These are phyloP conservation scores for Neurospora sp. DNA, from an alignment of 495 filamentous ascomycete genomes.

Conservation along the genomic window DNA sequence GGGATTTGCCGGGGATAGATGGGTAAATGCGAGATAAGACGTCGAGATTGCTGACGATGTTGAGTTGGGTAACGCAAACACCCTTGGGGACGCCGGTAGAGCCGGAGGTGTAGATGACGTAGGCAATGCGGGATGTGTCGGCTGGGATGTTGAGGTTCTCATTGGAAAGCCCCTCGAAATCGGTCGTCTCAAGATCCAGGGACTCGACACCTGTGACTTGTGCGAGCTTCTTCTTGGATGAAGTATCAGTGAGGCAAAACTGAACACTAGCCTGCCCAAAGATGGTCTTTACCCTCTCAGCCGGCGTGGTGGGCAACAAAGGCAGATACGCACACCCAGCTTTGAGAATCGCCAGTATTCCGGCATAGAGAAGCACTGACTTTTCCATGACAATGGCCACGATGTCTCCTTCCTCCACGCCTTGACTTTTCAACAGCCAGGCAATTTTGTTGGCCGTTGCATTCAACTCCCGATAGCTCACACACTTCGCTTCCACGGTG, in stretches of 20 bases:
- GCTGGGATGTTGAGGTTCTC: slow-evolving; percentile 23
- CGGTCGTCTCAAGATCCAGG: slow-evolving; percentile 24
- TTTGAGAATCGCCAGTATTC: slow-evolving; percentile 63
- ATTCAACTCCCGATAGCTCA: slow-evolving; percentile 58
- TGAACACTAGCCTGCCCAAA: slow-evolving; percentile 40
- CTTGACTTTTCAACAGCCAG: slow-evolving; percentile 37
- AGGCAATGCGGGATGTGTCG: slow-evolving; percentile 33
- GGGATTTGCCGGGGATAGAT: slow-evolving; percentile 22
- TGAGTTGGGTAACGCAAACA: slow-evolving; percentile 56
- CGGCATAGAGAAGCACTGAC: slow-evolving; percentile 53
- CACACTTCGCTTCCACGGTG: slow-evolving; percentile 16
- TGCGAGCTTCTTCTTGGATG: slow-evolving; percentile 4
- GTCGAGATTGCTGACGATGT: slow-evolving; percentile 58
- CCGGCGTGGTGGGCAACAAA: slow-evolving; percentile 53
- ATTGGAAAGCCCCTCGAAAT: slow-evolving; percentile 11
- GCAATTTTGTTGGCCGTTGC: slow-evolving; percentile 54
- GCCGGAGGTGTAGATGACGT: slow-evolving; percentile 58
- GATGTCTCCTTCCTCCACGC: slow-evolving; percentile 39
- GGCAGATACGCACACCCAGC: slow-evolving; percentile 66
- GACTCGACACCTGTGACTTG: not conserved
- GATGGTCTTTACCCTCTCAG: slow-evolving; percentile 42
- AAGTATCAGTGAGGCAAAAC: slow-evolving; percentile 34
- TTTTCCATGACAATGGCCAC: slow-evolving; percentile 65
- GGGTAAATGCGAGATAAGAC: slow-evolving; percentile 52
- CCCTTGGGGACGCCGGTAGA: slow-evolving; percentile 61